phyloP scores from a whole-genome alignment of 768 basidiomycete species.

The Lactarius evosmus region DNA sequence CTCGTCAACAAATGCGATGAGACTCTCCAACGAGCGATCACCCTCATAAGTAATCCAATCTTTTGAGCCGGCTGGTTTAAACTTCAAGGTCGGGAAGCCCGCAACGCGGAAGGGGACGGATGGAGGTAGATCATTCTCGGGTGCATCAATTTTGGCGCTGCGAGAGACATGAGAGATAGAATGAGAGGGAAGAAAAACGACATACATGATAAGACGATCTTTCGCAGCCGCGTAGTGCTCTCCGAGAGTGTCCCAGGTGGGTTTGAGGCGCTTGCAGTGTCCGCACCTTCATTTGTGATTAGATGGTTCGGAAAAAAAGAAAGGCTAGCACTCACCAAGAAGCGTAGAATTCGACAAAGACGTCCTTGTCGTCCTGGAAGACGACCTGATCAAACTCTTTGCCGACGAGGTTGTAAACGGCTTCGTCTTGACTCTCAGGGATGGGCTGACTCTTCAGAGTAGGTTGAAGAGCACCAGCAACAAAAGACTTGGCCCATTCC shows the following conservation, averaged over 20 bases:
- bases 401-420: slow-evolving; percentile 79
- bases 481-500: slow-evolving; percentile 59
- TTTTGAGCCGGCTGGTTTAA: slow-evolving; percentile 83
- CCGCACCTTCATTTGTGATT: slow-evolving; percentile 58
- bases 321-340: slow-evolving; percentile 65
- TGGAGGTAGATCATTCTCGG: slow-evolving; percentile 92
- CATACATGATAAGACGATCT: slow-evolving; percentile 76
- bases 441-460: slow-evolving; percentile 88
- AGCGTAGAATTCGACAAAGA: slow-evolving; percentile 96
- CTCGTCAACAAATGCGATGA: slow-evolving; percentile 80
- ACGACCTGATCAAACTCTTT: slow-evolving; percentile 87
- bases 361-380: slow-evolving; percentile 85
- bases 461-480: slow-evolving; percentile 72
- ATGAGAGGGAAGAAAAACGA: slow-evolving; percentile 9
- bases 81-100: slow-evolving; percentile 95
- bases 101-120: slow-evolving; percentile 81
- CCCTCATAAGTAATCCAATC: slow-evolving; percentile 94
- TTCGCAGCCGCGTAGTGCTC: slow-evolving; percentile 76
- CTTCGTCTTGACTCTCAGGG: slow-evolving; percentile 78
- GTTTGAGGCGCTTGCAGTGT: slow-evolving; percentile 96
- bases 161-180: slow-evolving; percentile 24
- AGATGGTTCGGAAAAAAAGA: background rate
- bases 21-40: slow-evolving; percentile 81
- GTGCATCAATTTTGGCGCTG: slow-evolving; percentile 94
- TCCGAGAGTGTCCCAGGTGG: slow-evolving; percentile 87